Evolutionary conservation across 176 grass and related monocot genomes (phyloP).

Genomic region (Ensete ventricosum): DNA sequence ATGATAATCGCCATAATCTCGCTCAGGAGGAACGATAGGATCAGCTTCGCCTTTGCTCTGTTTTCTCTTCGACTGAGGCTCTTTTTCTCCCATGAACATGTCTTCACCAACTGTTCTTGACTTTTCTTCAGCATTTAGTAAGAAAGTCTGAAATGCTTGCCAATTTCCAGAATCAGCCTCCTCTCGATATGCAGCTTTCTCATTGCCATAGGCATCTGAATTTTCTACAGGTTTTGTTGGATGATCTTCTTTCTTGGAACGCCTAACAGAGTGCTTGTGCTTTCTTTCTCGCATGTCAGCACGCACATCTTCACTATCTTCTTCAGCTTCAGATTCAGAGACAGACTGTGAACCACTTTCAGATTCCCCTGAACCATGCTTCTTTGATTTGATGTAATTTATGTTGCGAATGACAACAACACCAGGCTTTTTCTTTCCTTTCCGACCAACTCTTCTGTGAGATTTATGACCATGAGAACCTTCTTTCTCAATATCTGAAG

Average conservation of each 20-base stretch:
- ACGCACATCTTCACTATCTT: constrained; percentile 42
- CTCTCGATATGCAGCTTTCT: constrained; percentile 33
- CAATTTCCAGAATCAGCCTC: constrained; percentile 71
- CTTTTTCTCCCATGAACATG: constrained; percentile 63
- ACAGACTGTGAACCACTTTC: constrained; percentile 49
- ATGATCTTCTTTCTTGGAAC: constrained; percentile 61
- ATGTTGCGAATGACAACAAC: constrained; percentile 85
- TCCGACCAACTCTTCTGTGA: constrained; percentile 43
- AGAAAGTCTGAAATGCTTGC: constrained; percentile 84
- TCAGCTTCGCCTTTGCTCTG: constrained; percentile 40
- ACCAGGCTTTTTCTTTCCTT: constrained; percentile 68
- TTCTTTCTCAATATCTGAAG: constrained; percentile 35
- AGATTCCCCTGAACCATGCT: constrained; percentile 43
- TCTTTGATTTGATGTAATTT: constrained; percentile 66
- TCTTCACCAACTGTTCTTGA: constrained; percentile 43
- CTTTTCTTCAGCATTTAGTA: constrained; percentile 79
- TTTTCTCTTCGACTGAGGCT: constrained; percentile 32
- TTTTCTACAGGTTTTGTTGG: constrained; percentile 29
- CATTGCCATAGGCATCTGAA: constrained; percentile 40
- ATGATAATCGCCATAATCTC: constrained; percentile 38
- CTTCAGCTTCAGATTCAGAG: constrained; percentile 43
- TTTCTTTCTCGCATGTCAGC: constrained; percentile 42
- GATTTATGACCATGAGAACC: constrained; percentile 55
- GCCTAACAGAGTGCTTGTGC: constrained; percentile 38
- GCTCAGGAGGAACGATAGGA: constrained; percentile 49